These are phyloP conservation scores for Murraya paniculata DNA, from an alignment of 345 rosid genomes.

Conservation along the genomic window DNA sequence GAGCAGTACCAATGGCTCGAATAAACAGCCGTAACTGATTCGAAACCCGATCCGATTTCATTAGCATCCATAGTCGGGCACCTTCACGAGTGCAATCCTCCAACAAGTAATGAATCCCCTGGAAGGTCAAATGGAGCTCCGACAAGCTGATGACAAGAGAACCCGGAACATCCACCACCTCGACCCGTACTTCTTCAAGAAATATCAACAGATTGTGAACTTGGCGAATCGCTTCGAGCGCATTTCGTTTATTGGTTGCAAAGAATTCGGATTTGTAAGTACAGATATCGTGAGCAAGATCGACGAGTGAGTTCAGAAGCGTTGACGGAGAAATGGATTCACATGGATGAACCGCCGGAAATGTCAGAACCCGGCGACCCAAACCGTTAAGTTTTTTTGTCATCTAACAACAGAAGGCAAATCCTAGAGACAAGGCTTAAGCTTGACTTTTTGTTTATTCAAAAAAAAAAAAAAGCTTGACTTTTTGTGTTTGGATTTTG, in stretches of 20 bases:
- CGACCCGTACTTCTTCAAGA: slow-evolving; percentile 47
- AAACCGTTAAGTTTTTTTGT: slow-evolving; percentile 30
- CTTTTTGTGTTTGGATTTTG: slow-evolving; percentile 8
- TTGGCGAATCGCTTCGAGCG: slow-evolving; percentile 45
- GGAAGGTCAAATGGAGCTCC: slow-evolving; percentile 67
- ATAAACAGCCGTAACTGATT: slow-evolving; percentile 41
- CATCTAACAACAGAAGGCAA: slow-evolving; percentile 29
- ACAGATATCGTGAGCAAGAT: slow-evolving; percentile 39
- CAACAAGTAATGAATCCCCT: slow-evolving; percentile 51
- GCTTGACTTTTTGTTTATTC: slow-evolving; percentile 13
- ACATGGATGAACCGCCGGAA: slow-evolving; percentile 64
- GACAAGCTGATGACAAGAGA: slow-evolving; percentile 46
- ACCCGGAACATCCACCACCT: slow-evolving; percentile 23
- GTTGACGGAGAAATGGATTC: slow-evolving; percentile 40
- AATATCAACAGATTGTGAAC: slow-evolving; percentile 41
- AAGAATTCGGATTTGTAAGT: slow-evolving; percentile 38
- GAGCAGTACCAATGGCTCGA: slow-evolving; percentile 49
- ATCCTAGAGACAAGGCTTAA: neutral
- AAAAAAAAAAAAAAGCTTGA: too few relatives aligned
- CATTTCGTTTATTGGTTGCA: slow-evolving; percentile 46
- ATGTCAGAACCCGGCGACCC: slow-evolving; percentile 59
- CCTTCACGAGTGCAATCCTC: slow-evolving; percentile 66
- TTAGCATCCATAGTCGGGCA: slow-evolving; percentile 55
- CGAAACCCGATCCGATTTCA: slow-evolving; percentile 54
- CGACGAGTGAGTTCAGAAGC: slow-evolving; percentile 50